A percentile compares a stretch with the other conserved stretches of the same genome.
These are phyloP conservation scores for Clavispora carvajalis DNA, from an alignment of 805 yeast species.

Conservation along the genomic window DNA sequence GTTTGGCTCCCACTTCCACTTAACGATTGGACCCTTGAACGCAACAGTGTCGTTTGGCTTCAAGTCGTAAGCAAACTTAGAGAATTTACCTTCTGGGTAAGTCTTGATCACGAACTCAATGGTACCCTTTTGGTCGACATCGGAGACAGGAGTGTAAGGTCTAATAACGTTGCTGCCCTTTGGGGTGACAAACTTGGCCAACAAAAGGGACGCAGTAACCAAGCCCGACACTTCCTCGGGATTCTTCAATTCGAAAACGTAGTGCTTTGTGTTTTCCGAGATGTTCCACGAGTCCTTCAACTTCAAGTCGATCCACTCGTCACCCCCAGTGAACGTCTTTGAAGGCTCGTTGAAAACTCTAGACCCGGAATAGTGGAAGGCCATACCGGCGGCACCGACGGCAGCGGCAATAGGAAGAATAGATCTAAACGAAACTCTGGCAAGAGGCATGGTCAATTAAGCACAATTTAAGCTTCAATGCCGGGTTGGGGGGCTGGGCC, in stretches of 20 bases:
- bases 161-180: conserved; percentile 86
- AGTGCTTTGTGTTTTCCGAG: conserved; percentile 60
- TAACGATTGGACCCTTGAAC: conserved; percentile 89
- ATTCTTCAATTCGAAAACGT: conserved; percentile 64
- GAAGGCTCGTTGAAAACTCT: conserved; percentile 31
- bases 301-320: conserved; percentile 69
- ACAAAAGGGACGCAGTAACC: conserved; percentile 68
- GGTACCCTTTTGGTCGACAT: conserved; percentile 61
- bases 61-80: conserved; percentile 64
- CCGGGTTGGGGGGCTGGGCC: not conserved
- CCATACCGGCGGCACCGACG: conserved; percentile 31
- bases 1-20: conserved; percentile 90
- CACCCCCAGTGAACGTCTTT: conserved; percentile 56
- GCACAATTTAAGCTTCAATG: not conserved
- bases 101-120: conserved; percentile 79
- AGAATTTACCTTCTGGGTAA: conserved; percentile 81
- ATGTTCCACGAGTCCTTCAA: conserved; percentile 43
- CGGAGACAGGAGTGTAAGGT: conserved; percentile 84
- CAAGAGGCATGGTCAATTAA: conserved; percentile 16
- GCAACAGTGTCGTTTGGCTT: conserved; percentile 77
- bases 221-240: conserved; percentile 71
- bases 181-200: conserved; percentile 76
- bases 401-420: conserved; percentile 28
- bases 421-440: conserved; percentile 20
- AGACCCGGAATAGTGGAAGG: conserved; percentile 22